Evolutionary conservation across 2,329 filamentous ascomycete genomes (phyloP).

Genomic region (Beauveria australis): DNA sequence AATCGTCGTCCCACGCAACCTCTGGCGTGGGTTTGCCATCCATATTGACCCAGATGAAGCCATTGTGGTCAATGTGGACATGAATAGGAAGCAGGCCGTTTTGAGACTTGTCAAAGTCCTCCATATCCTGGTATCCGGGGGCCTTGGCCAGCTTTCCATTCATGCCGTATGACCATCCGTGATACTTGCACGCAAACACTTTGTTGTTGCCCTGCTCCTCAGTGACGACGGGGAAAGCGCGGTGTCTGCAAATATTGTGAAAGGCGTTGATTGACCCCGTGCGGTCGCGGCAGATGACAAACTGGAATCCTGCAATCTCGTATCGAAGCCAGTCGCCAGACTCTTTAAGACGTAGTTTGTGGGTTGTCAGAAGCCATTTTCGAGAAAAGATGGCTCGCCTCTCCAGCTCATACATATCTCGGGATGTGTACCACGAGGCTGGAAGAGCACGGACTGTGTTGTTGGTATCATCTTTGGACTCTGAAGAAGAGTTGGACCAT

Average conservation of each 20-base stretch:
- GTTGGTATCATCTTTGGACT: constrained; percentile 9
- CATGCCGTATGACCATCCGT: constrained; percentile 50
- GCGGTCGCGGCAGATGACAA: constrained; percentile 39
- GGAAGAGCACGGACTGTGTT: constrained; percentile 28
- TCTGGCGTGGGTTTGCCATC: constrained; percentile 38
- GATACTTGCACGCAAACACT: constrained; percentile 48
- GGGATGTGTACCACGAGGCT: constrained; percentile 36
- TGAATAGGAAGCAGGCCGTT: constrained; percentile 45
- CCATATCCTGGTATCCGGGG: constrained; percentile 43
- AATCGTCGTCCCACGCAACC: constrained; percentile 44
- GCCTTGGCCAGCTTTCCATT: constrained; percentile 47
- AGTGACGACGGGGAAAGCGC: constrained; percentile 46
- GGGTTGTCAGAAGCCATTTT: constrained; percentile 41
- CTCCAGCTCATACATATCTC: constrained; percentile 42
- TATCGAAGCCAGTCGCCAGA: constrained; percentile 44
- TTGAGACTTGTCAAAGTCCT: constrained; percentile 42
- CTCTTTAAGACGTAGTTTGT: constrained; percentile 38
- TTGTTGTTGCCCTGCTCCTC: constrained; percentile 37
- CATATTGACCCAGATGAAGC: constrained; percentile 50
- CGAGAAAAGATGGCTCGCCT: constrained; percentile 41
- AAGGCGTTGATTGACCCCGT: constrained; percentile 43
- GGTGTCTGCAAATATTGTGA: constrained; percentile 51
- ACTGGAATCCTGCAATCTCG: constrained; percentile 42
- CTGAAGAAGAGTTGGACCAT: constrained; percentile 1
- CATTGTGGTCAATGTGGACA: constrained; percentile 37